These are phyloP conservation scores for Xylaria venustula DNA, from an alignment of 495 filamentous ascomycete genomes.

Conservation along the genomic window DNA sequence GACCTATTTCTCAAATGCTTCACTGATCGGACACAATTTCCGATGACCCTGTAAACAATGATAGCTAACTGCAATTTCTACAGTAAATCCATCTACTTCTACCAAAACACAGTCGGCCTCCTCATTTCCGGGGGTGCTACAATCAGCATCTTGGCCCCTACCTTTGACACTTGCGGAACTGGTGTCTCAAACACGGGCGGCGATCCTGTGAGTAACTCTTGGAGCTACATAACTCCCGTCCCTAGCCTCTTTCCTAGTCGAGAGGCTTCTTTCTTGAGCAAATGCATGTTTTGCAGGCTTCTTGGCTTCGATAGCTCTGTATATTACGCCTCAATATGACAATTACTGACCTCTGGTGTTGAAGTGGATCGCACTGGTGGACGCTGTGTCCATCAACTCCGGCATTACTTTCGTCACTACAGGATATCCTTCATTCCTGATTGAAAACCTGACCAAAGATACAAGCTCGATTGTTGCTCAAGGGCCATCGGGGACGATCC, in stretches of 20 bases:
- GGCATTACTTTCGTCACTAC: slow-evolving; percentile 37
- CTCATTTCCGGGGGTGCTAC: slow-evolving; percentile 62
- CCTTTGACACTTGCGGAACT: slow-evolving; percentile 53
- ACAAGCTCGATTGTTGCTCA: slow-evolving; percentile 29
- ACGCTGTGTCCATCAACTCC: slow-evolving; percentile 40
- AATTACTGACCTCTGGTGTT: too few relatives aligned
- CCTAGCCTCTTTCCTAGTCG: too few relatives aligned
- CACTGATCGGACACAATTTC: neutral
- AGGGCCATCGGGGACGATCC: slow-evolving; percentile 24
- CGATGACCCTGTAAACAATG: neutral
- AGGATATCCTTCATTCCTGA: slow-evolving; percentile 37
- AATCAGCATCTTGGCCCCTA: slow-evolving; percentile 48
- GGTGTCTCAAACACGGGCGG: slow-evolving; percentile 56
- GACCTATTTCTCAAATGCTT: neutral
- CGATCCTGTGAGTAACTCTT: too few relatives aligned
- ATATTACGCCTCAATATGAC: too few relatives aligned
- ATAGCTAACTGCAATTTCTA: neutral
- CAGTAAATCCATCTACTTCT: slow-evolving; percentile 59
- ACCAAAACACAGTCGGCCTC: slow-evolving; percentile 54
- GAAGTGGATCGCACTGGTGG: slow-evolving; percentile 43
- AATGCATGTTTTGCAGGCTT: too few relatives aligned
- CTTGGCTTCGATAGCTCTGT: too few relatives aligned
- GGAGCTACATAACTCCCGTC: too few relatives aligned
- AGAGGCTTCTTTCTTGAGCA: too few relatives aligned
- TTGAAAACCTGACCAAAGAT: slow-evolving; percentile 44